Conservation (phyloP, 2,329 filamentous ascomycete genomes). For the Dothideomycetes sp. region DNA sequence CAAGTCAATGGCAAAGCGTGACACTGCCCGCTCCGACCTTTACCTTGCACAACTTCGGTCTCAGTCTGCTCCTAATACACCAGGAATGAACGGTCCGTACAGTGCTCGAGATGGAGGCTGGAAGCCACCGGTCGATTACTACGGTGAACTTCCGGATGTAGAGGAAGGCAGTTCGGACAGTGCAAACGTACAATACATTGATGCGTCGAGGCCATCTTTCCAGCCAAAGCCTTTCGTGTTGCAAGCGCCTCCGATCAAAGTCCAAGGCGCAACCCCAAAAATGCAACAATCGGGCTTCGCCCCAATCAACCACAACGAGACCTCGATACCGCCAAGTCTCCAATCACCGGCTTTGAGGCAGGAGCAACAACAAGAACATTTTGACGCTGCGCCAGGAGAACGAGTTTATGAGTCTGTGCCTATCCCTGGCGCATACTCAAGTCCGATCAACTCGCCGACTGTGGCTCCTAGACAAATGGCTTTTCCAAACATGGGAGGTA, state of each 20-base stretch:
- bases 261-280: slow-evolving; percentile 68
- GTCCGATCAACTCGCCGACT: slow-evolving; percentile 5
- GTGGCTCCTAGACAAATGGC: slow-evolving; percentile 7
- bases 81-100: slow-evolving; percentile 59
- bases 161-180: slow-evolving; percentile 33
- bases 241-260: slow-evolving; percentile 70
- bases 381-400: slow-evolving; percentile 65
- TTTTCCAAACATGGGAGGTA: not conserved
- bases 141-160: slow-evolving; percentile 24
- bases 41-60: slow-evolving; percentile 61
- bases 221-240: slow-evolving; percentile 62
- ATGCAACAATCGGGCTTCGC: slow-evolving; percentile 53
- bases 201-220: slow-evolving; percentile 35
- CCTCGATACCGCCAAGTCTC: slow-evolving; percentile 12
- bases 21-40: slow-evolving; percentile 86
- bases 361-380: slow-evolving; percentile 50
- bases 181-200: slow-evolving; percentile 52
- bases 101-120: slow-evolving; percentile 47
- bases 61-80: slow-evolving; percentile 91
- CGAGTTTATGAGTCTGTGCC: slow-evolving; percentile 75
- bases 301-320: slow-evolving; percentile 18
- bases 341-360: slow-evolving; percentile 16
- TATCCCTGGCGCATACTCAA: slow-evolving; percentile 69
- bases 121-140: slow-evolving; percentile 32
- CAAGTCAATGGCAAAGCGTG: slow-evolving; percentile 93